Evolutionary conservation across 805 yeast species (phyloP), one percentile per base, ranked within the genome.

Genomic region (Candida sonorensis): DNA sequence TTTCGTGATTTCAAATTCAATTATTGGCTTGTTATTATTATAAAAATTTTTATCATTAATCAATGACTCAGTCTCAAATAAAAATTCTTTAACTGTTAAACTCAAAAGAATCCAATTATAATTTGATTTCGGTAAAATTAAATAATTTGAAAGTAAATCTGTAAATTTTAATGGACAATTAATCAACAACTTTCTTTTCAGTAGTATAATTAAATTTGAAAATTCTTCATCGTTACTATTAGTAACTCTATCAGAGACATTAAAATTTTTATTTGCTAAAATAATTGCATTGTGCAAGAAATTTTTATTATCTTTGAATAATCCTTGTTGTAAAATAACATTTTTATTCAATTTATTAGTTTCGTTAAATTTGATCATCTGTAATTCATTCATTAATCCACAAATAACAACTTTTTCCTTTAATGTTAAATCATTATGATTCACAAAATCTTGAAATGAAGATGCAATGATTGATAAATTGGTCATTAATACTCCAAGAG

Each of bases 231-330:
- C 45, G 20, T 45, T 40, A 32, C 40, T 36, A 33, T 29, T 35
- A 19, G 50, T 43, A 17, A 48, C 43, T 17, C 35, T 44, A n/a
- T 38, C 46, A 10, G 40, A 44, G 26, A 33, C 43, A 30, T 53
- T 56, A 33, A 56, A 50, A 15, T 63, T 61, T 44, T 68, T 71
- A 42, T 72, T 72, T 7, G 71, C 63, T 42, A 72, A 57, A 11
- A 74, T 72, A 13, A 73, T 66, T 1, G 76, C 62, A 45, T 72
- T 72, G 40, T 75, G 80, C 8, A 74, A 48, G 17, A 60, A 57
- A 38, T 65, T 61, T 30, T 62, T 62, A 40, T 62, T 57, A 22
- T 64, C 55, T 17, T 51, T 45, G 30, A 51, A 51, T 4, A 52
- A 35, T 5, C 55, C 55, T 24, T 48, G 49, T 31, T 50, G 51